Conservation (phyloP, 768 basidiomycete species). For the Collybia sp. region DNA sequence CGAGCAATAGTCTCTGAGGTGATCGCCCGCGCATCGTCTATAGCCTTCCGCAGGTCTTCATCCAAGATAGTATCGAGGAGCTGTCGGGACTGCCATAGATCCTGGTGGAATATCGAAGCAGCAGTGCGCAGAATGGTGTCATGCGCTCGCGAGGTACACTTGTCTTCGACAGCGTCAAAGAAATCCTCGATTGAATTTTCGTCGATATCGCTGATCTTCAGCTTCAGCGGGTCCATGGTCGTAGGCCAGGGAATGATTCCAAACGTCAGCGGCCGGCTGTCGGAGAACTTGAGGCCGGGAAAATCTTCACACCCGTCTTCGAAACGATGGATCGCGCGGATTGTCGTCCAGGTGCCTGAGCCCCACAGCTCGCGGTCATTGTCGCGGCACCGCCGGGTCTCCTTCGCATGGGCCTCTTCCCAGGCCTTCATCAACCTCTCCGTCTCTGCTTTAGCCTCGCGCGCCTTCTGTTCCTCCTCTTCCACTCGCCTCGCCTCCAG, state of each 20-base stretch:
- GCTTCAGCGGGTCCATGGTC: background rate
- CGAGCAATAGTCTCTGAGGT: too few species aligned
- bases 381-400: conserved; percentile 7
- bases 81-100: conserved; percentile 7
- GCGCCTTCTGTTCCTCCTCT: conserved; percentile 1
- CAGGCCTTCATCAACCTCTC: conserved; percentile 5
- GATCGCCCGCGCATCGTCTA: too few species aligned
- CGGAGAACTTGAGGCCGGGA: conserved; percentile 5
- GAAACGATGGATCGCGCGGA: conserved; percentile 4
- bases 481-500: background rate
- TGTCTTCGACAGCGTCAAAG: background rate
- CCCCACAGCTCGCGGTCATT: conserved; percentile 3
- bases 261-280: background rate
- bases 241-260: background rate
- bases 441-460: conserved; percentile 3
- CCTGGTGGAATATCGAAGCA: conserved; percentile 8
- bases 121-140: conserved; percentile 3
- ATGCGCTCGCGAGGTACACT: background rate
- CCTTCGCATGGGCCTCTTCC: conserved; percentile 3
- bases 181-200: background rate
- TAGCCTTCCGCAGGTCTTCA: too few species aligned
- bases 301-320: conserved; percentile 4
- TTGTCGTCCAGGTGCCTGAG: background rate
- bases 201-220: background rate
- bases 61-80: conserved; percentile 6